Conservation (phyloP, 2,329 filamentous ascomycete genomes). For the Huntiella moniliformis region DNA sequence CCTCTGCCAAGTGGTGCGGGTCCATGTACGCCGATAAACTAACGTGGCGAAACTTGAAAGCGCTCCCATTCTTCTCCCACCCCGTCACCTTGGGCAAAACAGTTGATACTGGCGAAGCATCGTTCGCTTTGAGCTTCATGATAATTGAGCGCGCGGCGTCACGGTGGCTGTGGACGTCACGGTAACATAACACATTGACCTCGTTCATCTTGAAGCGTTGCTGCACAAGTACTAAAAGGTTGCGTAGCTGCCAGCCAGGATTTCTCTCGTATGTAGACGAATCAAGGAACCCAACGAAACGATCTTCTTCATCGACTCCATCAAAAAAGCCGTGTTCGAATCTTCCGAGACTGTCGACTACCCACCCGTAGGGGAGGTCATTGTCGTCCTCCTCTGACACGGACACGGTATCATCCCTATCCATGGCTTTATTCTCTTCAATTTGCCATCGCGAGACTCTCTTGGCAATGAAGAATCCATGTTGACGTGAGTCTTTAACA, state of each 20-base stretch:
- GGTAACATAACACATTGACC: constrained; percentile 75
- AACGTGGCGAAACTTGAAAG: constrained; percentile 52
- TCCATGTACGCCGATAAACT: constrained; percentile 91
- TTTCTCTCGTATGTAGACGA: constrained; percentile 77
- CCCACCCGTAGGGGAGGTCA: constrained; percentile 50
- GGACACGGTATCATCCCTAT: constrained; percentile 20
- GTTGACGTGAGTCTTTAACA: constrained; percentile 59
- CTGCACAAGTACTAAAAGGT: constrained; percentile 67
- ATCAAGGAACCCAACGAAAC: constrained; percentile 74
- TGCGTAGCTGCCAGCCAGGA: constrained; percentile 84
- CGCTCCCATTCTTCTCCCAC: constrained; percentile 69
- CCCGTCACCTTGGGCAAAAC: constrained; percentile 79
- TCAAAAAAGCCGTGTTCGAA: constrained; percentile 84
- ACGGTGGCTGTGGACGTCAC: constrained; percentile 59
- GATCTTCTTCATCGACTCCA: constrained; percentile 48
- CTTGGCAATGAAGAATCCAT: constrained; percentile 93
- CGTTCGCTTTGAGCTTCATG: constrained; percentile 34
- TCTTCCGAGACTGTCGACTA: constrained; percentile 52
- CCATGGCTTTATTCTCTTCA: constrained; percentile 17
- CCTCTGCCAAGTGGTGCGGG: constrained; percentile 67
- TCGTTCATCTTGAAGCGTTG: constrained; percentile 61
- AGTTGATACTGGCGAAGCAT: neutral
- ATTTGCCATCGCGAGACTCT: constrained; percentile 26
- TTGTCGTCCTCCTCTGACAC: constrained; percentile 23
- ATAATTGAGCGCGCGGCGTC: constrained; percentile 71